Percentiles rank a stretch among this genome's conserved stretches.
These are phyloP conservation scores for Phylloboletellus chloephorus DNA, from an alignment of 1,284 basidiomycete species.

Conservation along the genomic window DNA sequence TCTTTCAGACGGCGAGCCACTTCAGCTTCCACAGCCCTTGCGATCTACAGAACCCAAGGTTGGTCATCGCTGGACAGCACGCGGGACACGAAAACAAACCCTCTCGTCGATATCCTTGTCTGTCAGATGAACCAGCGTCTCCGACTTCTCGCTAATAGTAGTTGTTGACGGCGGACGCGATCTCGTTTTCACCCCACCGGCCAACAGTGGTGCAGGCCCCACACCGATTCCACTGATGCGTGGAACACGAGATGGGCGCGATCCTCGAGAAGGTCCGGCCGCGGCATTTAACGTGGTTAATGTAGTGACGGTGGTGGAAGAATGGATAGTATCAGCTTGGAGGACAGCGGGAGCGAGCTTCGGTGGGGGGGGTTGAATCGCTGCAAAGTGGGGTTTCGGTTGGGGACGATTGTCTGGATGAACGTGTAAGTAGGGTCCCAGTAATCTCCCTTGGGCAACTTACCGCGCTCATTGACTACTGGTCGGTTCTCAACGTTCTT, in stretches of 20 bases:
- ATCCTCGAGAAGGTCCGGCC: constrained; percentile 31
- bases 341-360: constrained; percentile 43
- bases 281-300: constrained; percentile 11
- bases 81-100: constrained; percentile 36
- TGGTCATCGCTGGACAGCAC: constrained; percentile 1
- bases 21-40: constrained; percentile 65
- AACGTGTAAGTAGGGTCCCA: constrained; percentile 3
- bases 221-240: constrained; percentile 28
- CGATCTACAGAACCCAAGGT: constrained; percentile 43
- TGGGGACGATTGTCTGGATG: constrained; percentile 48
- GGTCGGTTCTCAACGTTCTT: constrained; percentile 78
- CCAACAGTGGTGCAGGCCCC: constrained; percentile 21
- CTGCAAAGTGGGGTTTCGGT: constrained; percentile 56
- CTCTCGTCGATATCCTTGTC: constrained; percentile 69
- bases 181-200: constrained; percentile 11
- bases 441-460: constrained; percentile 15
- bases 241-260: constrained; percentile 32
- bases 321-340: constrained; percentile 23
- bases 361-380: constrained; percentile 44
- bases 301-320: constrained; percentile 5
- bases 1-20: constrained; percentile 62
- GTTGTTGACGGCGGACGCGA: constrained; percentile 18
- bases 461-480: constrained; percentile 67
- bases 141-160: constrained; percentile 20
- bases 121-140: constrained; percentile 38